phyloP scores from a whole-genome alignment of 2,329 filamentous ascomycete genomes.

The Epichloe sp. region DNA sequence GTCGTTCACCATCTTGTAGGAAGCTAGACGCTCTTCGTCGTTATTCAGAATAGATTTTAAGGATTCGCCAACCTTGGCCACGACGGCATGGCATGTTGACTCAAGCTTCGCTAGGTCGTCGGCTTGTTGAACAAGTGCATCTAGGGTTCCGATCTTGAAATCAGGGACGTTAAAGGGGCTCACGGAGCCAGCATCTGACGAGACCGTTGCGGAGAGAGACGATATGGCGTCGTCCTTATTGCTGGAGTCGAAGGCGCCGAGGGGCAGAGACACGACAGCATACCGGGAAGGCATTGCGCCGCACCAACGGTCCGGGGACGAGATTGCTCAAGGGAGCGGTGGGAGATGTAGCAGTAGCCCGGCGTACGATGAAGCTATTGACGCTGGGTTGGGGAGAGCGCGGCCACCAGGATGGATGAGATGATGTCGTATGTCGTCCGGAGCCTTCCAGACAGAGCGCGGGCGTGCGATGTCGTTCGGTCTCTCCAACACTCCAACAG shows the following conservation, averaged over 20 bases:
- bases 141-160: constrained; percentile 96
- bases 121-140: constrained; percentile 89
- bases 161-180: constrained; percentile 72
- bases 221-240: constrained; percentile 71
- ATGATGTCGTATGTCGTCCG: neutral
- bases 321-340: neutral
- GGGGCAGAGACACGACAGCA: constrained; percentile 79
- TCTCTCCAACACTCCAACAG: neutral
- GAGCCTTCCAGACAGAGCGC: neutral
- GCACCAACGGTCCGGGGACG: neutral
- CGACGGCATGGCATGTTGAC: constrained; percentile 63
- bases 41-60: constrained; percentile 71
- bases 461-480: neutral
- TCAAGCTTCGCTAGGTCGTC: constrained; percentile 90
- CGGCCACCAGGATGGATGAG: neutral
- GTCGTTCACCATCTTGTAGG: constrained; percentile 90
- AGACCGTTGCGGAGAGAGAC: constrained; percentile 58
- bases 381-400: neutral
- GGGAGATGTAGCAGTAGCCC: neutral
- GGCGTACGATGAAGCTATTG: neutral
- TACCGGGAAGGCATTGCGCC: constrained; percentile 49
- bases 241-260: constrained; percentile 69
- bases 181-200: constrained; percentile 61
- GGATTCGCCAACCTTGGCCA: constrained; percentile 78
- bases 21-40: constrained; percentile 66